Base-by-base conservation (phyloP, 2,329 filamentous ascomycete genomes). In the Corniculantispora saksenae region DNA sequence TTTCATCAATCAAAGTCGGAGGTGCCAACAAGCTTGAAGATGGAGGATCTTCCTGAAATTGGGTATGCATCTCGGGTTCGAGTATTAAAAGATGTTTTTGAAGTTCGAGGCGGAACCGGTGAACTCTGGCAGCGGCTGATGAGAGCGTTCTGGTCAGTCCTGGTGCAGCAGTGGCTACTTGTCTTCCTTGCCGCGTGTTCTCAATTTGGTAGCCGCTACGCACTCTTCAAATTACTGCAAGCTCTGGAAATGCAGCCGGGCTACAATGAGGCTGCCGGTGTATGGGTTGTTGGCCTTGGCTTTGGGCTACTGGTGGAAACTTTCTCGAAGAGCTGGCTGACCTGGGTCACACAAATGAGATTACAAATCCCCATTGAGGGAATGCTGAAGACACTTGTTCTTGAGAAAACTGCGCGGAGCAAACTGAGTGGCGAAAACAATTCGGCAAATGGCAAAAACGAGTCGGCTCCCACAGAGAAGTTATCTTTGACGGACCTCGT, bases 341-440 rank as follows among this genome's bases (percentile, higher is more conserved):
- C 54, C 3, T 63, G 61, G 61, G 40, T 56, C 17, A 55, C 61
- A 8, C 61, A 63, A 25, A 63, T 57, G 61, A 48, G 51, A 38
- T 13, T 63, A 3, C 61, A 63, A 12, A 54, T 63, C 32, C 61
- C 61, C 4, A 38, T 55, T 35, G 51, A 63, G n/a, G 38, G 53
- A 7, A 27, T 67, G 13, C 62, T 67, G 3, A 67, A 67, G n/a
- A 19, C 45, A 9, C 15, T 67, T 9, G 40, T 65, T 47, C 23
- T 65, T 35, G 66, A 67, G 8, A 65, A 65, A 10, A 25, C 43
- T 3, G 60, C 63, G n/a, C 66, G 66, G 4, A 53, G 40, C 17
- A 50, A 50, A 15, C 47, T 58, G 1, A 35, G n/a, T 29, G 15
- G 47, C 38, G 59, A 23, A 29, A 35, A 35, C 3, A 10, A 38